A percentile compares a stretch with the other conserved stretches of the same genome.
Evolutionary conservation across 202 grass and related monocot species (phyloP).

Genomic region (Schoenoplectus triqueter): DNA sequence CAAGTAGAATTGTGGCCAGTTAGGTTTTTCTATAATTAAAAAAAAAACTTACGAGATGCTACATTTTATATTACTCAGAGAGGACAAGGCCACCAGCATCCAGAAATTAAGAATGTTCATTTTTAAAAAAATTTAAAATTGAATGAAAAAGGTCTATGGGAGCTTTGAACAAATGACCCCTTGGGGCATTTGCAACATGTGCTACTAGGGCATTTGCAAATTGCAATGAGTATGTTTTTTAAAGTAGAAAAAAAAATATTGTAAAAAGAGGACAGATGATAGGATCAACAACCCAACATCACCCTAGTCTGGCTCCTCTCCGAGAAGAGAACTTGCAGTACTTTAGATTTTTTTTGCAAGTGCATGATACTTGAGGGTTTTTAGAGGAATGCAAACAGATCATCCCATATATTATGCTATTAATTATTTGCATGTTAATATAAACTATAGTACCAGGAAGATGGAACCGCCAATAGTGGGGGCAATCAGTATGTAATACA

Average conservation of each 20-base stretch:
- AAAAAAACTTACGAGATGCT: not conserved
- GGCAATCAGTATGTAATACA: conserved; percentile 95
- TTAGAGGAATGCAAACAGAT: conserved; percentile 9
- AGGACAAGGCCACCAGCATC: not conserved
- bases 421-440: conserved; percentile 11
- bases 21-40: not conserved
- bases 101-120: not conserved
- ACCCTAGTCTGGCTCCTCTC: not conserved
- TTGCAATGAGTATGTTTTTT: not conserved
- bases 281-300: not conserved
- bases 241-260: not conserved
- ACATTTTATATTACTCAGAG: not conserved
- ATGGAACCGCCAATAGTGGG: conserved; percentile 94
- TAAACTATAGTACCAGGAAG: conserved; percentile 68
- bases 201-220: conserved; percentile 12
- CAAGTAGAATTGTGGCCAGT: not conserved
- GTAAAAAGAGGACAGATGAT: not conserved
- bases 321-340: not conserved
- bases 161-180: not conserved
- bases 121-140: not conserved
- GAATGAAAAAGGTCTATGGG: not conserved
- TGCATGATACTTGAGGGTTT: not conserved
- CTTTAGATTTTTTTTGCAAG: not conserved
- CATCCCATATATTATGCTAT: conserved; percentile 4
- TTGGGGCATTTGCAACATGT: not conserved